Conservation (phyloP, 306 rosid genomes). For the barrel medic (Medicago truncatula) region MtrunA17r5.0-ANR NC_053042.1:37886001-37886500, state of each 20-base stretch:
- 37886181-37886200: constrained; percentile 75
- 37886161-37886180: constrained; percentile 64
- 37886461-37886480: constrained; percentile 64
- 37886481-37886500: constrained; percentile 61
- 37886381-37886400: constrained; percentile 82
- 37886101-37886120: constrained; percentile 86
- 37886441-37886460: constrained; percentile 59
- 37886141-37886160: constrained; percentile 71
- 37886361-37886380: constrained; percentile 88
- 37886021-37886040: constrained; percentile 69
- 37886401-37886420: constrained; percentile 66
- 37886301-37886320: constrained; percentile 76
- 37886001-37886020: constrained; percentile 79
- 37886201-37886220: constrained; percentile 79
- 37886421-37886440: constrained; percentile 68
- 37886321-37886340: constrained; percentile 71
- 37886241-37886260: constrained; percentile 89
- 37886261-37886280: constrained; percentile 80
- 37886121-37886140: constrained; percentile 73
- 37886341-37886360: constrained; percentile 78
- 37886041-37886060: constrained; percentile 65
- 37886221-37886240: constrained; percentile 74
- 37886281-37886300: constrained; percentile 72
- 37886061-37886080: constrained; percentile 72
- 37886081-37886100: constrained; percentile 69